Conservation (phyloP, 2,329 filamentous ascomycete genomes). For the Sporothrix schenckii region DNA sequence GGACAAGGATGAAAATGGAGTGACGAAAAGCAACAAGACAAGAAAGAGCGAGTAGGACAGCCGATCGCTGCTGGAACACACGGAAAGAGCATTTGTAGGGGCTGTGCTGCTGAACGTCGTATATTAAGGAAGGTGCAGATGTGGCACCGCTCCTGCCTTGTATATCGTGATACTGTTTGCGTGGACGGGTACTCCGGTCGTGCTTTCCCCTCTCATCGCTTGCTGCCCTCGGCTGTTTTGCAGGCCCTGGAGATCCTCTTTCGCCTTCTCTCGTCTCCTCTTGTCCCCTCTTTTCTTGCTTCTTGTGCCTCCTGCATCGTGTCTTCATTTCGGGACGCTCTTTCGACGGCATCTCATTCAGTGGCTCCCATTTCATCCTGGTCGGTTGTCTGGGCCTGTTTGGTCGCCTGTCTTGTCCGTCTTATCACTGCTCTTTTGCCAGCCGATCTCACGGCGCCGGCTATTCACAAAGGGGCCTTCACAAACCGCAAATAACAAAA, state of each 20-base stretch:
- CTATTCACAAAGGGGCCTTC: neutral
- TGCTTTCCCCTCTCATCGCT: neutral
- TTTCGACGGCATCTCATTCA: constrained; percentile 7
- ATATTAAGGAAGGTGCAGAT: constrained; percentile 6
- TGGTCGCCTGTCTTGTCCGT: neutral
- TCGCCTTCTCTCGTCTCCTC: neutral
- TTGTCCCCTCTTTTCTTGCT: neutral
- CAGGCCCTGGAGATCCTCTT: neutral
- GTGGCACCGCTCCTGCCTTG: constrained; percentile 8
- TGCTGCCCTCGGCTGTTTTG: constrained; percentile 19
- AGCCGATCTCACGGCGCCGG: constrained; percentile 20
- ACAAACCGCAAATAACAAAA: neutral
- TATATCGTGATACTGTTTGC: constrained; percentile 8
- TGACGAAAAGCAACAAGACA: neutral
- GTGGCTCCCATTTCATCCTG: neutral
- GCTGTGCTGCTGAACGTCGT: neutral
- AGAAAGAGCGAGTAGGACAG: neutral
- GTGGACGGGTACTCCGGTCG: constrained; percentile 6
- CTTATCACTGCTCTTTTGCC: constrained; percentile 15
- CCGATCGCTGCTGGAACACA: neutral
- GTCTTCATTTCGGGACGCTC: constrained; percentile 17
- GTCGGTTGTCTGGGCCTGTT: constrained; percentile 1
- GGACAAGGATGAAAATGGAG: neutral
- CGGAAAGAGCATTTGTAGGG: constrained; percentile 8
- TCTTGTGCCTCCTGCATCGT: constrained; percentile 27